Evolutionary conservation across 164 flowering plant species (phyloP).

Genomic region (Buxus sempervirens): DNA sequence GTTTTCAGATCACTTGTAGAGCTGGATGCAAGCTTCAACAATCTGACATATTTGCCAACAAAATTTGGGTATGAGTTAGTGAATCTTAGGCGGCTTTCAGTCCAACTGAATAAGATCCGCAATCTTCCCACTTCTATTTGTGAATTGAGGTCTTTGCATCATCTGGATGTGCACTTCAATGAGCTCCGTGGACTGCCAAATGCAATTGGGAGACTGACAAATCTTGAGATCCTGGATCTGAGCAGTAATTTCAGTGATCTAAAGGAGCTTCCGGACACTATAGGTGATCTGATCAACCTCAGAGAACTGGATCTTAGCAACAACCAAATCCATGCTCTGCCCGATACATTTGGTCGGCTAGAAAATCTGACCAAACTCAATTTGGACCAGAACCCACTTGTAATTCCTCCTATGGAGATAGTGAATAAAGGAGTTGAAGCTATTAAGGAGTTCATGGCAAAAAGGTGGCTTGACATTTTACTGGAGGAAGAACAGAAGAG

Average conservation of each 20-base stretch:
- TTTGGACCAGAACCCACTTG: slow-evolving; percentile 81
- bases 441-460: slow-evolving; percentile 73
- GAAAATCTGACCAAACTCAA: slow-evolving; percentile 71
- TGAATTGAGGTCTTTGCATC: slow-evolving; percentile 70
- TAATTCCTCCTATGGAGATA: slow-evolving; percentile 64
- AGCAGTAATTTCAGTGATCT: slow-evolving; percentile 84
- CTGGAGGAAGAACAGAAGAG: slow-evolving; percentile 63
- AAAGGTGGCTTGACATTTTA: slow-evolving; percentile 72
- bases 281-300: slow-evolving; percentile 80
- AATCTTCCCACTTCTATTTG: slow-evolving; percentile 79
- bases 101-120: slow-evolving; percentile 78
- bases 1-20: slow-evolving; percentile 78
- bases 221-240: slow-evolving; percentile 70
- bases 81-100: slow-evolving; percentile 54
- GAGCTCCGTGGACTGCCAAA: slow-evolving; percentile 82
- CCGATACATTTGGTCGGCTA: slow-evolving; percentile 76
- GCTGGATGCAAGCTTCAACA: slow-evolving; percentile 81
- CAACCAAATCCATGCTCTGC: slow-evolving; percentile 85
- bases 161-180: slow-evolving; percentile 86
- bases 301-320: slow-evolving; percentile 85
- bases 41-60: slow-evolving; percentile 74
- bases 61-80: slow-evolving; percentile 69
- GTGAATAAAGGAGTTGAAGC: slow-evolving; percentile 74
- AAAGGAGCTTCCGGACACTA: slow-evolving; percentile 72
- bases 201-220: slow-evolving; percentile 63